Evolutionary conservation across 345 rosid genomes (phyloP), one percentile per base, ranked within the genome.

Genomic region (Raphanus sativus): DNA sequence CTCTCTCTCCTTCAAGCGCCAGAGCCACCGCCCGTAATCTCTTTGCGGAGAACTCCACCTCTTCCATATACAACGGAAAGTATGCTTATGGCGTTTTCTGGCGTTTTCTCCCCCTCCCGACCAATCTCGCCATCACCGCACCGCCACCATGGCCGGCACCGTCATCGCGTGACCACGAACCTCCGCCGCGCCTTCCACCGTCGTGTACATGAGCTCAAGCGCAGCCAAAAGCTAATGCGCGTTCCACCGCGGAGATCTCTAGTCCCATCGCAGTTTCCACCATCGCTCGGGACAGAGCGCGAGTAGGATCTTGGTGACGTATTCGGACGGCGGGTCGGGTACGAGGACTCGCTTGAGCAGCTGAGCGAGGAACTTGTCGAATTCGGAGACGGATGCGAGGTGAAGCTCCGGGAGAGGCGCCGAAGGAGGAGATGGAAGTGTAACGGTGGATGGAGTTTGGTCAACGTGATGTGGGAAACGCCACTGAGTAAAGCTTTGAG

Each of bases 401-500:
- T 87, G 90, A 70, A 90, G 84, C 86, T 91, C 96, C 58, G 85
- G 79, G 5, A 87, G 87, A 4, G 89, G 87, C 0, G 86, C 80
- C 0, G 77, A 52, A 1, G 88, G 84, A 45, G n/a, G n/a, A n/a
- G n/a, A n/a, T n/a, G n/a, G n/a, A n/a, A n/a, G n/a, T n/a, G 86
- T 63, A 1, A 85, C 87, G 26, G 91, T 82, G 65, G 82, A 72
- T 8, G 87, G 77, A 71, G 80, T 75, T 62, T 74, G 83, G 55
- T 76, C 74, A 38, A 60, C 66, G 28, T 81, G 83, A 58, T 89
- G 85, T 2, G 97, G 95, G 80, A 93, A 88, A 15, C 81, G 85
- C 98, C 98, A 91, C 33, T 88, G 97, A 42, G 97, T 91, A 87
- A 93, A 93, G 86, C 95, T 89, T 52, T 93, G 98, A 30, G 96